A percentile compares a stretch with the other conserved stretches of the same genome.
These are phyloP conservation scores for Rhizopogon vesiculosus DNA, from an alignment of 768 basidiomycete species.

Conservation along the genomic window DNA sequence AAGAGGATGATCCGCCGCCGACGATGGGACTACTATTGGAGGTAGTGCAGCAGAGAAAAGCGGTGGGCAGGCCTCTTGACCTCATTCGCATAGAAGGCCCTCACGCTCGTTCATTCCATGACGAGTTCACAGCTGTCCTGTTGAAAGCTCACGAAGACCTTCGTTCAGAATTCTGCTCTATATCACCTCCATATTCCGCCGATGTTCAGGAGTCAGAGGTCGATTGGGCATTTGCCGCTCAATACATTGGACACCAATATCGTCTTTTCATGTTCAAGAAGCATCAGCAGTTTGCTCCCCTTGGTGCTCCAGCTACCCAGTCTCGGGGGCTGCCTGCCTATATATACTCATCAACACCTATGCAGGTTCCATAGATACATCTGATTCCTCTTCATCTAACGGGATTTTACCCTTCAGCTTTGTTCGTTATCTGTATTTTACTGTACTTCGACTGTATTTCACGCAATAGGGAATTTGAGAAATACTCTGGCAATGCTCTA, in stretches of 20 bases:
- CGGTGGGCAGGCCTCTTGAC: constrained; percentile 22
- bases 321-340: neutral
- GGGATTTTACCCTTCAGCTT: neutral
- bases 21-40: constrained; percentile 26
- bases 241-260: constrained; percentile 27
- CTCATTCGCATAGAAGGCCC: constrained; percentile 23
- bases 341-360: neutral
- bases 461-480: neutral
- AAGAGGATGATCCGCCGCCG: constrained; percentile 27
- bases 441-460: neutral
- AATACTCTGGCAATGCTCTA: no score
- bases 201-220: constrained; percentile 16
- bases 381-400: neutral
- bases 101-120: constrained; percentile 19
- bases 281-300: constrained; percentile 20
- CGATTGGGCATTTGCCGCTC: constrained; percentile 23
- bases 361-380: neutral
- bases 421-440: neutral
- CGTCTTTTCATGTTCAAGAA: constrained; percentile 25
- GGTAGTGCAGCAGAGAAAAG: constrained; percentile 25
- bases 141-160: constrained; percentile 23
- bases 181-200: constrained; percentile 5
- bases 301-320: constrained; percentile 4
- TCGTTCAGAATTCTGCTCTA: constrained; percentile 14
- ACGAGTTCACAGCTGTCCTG: constrained; percentile 18